Evolutionary conservation across 2,329 filamentous ascomycete species (phyloP), one percentile per base, ranked within the genome.

Genomic region (Albifimbria verrucaria): DNA sequence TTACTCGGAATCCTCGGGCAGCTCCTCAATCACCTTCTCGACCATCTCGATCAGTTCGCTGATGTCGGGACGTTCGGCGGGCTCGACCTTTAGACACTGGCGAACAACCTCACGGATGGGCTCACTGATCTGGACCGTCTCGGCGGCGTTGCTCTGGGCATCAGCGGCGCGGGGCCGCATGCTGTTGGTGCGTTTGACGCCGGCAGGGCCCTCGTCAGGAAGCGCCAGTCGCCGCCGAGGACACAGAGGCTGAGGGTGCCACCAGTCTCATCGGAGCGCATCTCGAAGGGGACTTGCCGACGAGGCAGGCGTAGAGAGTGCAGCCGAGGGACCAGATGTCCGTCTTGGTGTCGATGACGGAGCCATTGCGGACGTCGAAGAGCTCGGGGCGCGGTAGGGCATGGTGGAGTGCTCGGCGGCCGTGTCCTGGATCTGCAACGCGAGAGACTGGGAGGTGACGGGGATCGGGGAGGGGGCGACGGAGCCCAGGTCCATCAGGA

Each of bases 321-420:
- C 94, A 97, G 49, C 94, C 94, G 21, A 99, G 76, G 17, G 90
- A 96, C 94, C 94, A 99, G 59, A 99, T 96, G 71, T 99, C 94
- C 41, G 96, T 91, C 69, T 97, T 97, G 12, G 92, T 96, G 72
- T 97, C 94, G 65, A 99, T 88, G 49, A 91, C 84, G 48, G 88
- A 87, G 57, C 90, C 93, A 3, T 92, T 97, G 74, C 96, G 96
- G 52, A 97, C 94, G 70, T 99, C 94, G 72, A 99, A 99, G 55
- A 99, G 86, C 73, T 99, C 94, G 94, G 94, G 1, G 94, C 94
- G 55, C 94, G 91, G 75, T 99, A 99, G 0, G 94, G 92, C 93
- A 99, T 97, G 41, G 94, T 99, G 59, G 87, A 93, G 77, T 97
- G 93, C 71, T 99, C 94, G 51, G 93, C 94, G 21, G 94, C 94